These are phyloP conservation scores for Bonnemaisonia californica DNA, from an alignment of 31 red algal species.

Conservation along the genomic window DNA sequence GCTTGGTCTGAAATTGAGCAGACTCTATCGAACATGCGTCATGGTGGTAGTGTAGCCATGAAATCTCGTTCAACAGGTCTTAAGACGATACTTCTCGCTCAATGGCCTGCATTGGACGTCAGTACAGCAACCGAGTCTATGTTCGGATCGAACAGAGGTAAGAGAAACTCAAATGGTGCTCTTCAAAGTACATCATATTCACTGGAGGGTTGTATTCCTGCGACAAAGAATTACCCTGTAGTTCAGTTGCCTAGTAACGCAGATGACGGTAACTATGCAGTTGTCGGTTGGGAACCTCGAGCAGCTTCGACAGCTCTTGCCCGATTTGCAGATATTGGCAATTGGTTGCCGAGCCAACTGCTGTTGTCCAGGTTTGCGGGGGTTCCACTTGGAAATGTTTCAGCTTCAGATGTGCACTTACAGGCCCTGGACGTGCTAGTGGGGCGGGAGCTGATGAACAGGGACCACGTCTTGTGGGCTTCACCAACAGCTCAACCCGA, in stretches of 20 bases:
- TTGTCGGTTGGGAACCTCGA: conserved; percentile 79
- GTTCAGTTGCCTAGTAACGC: conserved; percentile 52
- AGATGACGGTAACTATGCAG: conserved; percentile 72
- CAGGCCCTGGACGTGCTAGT: conserved; percentile 84
- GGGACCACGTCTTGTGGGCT: conserved; percentile 83
- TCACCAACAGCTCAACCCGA: conserved; percentile 65
- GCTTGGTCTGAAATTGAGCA: conserved; percentile 57
- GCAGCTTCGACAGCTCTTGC: conserved; percentile 51
- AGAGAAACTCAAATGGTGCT: conserved; percentile 2
- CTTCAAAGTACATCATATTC: conserved; percentile 10
- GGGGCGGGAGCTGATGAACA: conserved; percentile 73
- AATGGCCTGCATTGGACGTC: conserved; percentile 73
- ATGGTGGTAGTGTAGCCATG: conserved; percentile 20
- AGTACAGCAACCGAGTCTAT: conserved; percentile 38
- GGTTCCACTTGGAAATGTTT: conserved; percentile 88
- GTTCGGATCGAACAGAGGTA: conserved; percentile 35
- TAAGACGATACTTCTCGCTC: conserved; percentile 59
- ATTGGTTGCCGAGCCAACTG: conserved; percentile 62
- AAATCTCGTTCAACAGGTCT: conserved; percentile 47
- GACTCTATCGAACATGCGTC: conserved; percentile 49
- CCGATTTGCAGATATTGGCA: conserved; percentile 53
- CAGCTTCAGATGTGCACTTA: conserved; percentile 58
- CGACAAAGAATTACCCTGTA: conserved; percentile 62
- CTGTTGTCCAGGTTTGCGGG: conserved; percentile 58
- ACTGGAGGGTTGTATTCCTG: conserved; percentile 64